These are phyloP conservation scores for Aspergillus unguis DNA, from an alignment of 2,329 filamentous ascomycete species.

Conservation along the genomic window DNA sequence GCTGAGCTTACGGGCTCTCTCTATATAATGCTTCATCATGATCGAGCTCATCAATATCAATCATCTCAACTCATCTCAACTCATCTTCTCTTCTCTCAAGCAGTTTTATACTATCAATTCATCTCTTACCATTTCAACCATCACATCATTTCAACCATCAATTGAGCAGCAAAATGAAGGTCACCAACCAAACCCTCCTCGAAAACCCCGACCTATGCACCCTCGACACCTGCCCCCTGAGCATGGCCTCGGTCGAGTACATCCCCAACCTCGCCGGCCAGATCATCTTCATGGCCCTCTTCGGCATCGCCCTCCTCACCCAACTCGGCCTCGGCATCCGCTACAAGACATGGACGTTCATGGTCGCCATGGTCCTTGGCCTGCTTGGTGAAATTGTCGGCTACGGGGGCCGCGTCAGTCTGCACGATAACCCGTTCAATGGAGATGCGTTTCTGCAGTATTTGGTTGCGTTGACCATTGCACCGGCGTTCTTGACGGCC, in stretches of 20 bases:
- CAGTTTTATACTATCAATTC: no score
- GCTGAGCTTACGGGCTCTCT: no score
- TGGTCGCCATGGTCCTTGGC: slow-evolving; percentile 54
- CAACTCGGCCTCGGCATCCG: slow-evolving; percentile 43
- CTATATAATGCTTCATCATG: no score
- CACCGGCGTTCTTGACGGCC: slow-evolving; percentile 62
- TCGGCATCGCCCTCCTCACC: slow-evolving; percentile 44
- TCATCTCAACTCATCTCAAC: no score
- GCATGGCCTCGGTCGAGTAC: slow-evolving; percentile 50
- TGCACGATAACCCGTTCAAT: slow-evolving; percentile 50
- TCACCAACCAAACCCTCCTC: slow-evolving; percentile 2
- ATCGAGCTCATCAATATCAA: no score
- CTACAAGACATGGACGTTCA: slow-evolving; percentile 51
- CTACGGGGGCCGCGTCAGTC: slow-evolving; percentile 57
- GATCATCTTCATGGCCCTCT: slow-evolving; percentile 51
- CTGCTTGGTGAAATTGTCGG: slow-evolving; percentile 57
- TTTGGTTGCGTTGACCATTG: slow-evolving; percentile 61
- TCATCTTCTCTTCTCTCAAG: no score
- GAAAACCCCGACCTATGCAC: slow-evolving; percentile 30
- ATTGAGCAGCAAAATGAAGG: not conserved
- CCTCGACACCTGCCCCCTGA: slow-evolving; percentile 34
- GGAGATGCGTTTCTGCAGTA: slow-evolving; percentile 48
- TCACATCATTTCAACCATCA: no score
- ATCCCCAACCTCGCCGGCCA: slow-evolving; percentile 55
- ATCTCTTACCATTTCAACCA: no score